Base-by-base conservation (phyloP, 805 yeast species). In the Candida cerambycidarum region DNA sequence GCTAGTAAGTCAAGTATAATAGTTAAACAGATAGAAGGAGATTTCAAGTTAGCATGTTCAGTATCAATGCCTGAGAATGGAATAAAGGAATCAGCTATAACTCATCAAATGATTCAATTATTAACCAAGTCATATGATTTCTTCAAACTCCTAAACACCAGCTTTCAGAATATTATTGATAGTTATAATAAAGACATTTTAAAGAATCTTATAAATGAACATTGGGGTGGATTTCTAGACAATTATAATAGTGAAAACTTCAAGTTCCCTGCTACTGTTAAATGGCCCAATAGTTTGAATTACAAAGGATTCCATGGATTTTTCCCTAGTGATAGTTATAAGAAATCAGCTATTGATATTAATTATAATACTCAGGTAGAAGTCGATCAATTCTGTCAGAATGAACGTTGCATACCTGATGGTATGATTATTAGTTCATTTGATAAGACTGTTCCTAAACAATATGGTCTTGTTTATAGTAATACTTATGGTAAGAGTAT, bases 211-310 rank as follows among this genome's bases (percentile, higher is more conserved):
- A 52, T 67, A 11, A 29, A 28, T 1, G 52, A 54, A 27, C 61
- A 52, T 44, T 69, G 73, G 72, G 25, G 38, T 0, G 58, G 58
- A 10, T 68, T 67, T 38, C 17, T 63, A 16, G 18, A 28, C 1
- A 52, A 45, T 29, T 65, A 54, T 43, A 67, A 69, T 44, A 27
- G 36, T 5, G 59, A 46, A 39, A 48, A 41, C 18, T 52, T 40
- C 45, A 50, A 34, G 40, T 48, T 47, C 45, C 65, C 56, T 32
- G 54, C 49, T 1, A 51, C 44, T 14, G 47, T 63, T n/a, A 43
- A 41, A 13, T 70, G 75, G 75, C 64, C 67, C 23, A 64, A 65
- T 36, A 46, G 54, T 15, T 43, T 67, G 30, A 69, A 68, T 47
- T 59, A 60, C 44, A 51, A 49, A 29, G 75, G 75, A 4, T 59